phyloP scores from a whole-genome alignment of 169 alveolate genomes.

The Cryptosporidium parvum region DNA sequence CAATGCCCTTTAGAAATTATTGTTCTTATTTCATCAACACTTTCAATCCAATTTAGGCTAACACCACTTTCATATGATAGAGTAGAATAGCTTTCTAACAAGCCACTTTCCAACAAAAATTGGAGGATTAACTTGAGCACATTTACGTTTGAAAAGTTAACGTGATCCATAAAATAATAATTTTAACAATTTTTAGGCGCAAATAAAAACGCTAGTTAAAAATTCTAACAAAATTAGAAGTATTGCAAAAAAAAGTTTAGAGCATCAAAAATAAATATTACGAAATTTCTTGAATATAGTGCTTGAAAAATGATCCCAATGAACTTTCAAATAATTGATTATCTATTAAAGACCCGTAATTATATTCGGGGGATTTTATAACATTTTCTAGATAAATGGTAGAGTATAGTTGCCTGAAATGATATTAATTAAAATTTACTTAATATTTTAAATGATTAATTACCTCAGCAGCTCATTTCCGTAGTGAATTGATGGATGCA shows the following conservation, averaged over 20 bases:
- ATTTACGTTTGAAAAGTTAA: constrained; percentile 23
- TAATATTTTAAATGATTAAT: background rate
- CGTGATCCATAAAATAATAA: constrained; percentile 6
- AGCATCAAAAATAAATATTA: background rate
- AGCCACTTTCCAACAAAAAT: constrained; percentile 58
- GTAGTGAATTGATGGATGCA: constrained; percentile 34
- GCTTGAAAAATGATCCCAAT: constrained; percentile 35
- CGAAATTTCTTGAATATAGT: constrained; percentile 20
- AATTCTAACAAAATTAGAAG: background rate
- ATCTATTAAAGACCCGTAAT: constrained; percentile 49
- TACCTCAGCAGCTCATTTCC: constrained; percentile 53
- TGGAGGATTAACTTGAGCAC: constrained; percentile 39
- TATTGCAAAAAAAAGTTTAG: background rate
- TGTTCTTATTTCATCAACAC: background rate
- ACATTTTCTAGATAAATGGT: constrained; percentile 65
- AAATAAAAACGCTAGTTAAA: background rate
- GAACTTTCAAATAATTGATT: constrained; percentile 56
- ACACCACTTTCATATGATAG: constrained; percentile 27
- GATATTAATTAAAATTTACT: background rate
- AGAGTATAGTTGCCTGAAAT: constrained; percentile 44
- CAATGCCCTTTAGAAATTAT: constrained; percentile 30
- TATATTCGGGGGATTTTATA: constrained; percentile 54
- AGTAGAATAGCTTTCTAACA: constrained; percentile 12
- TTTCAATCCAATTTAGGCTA: constrained; percentile 37
- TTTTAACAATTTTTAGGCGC: background rate